Percentiles rank a stretch among this genome's conserved stretches.
Conservation (phyloP, 140 eudicot species). For the Bidens hawaiensis region DNA sequence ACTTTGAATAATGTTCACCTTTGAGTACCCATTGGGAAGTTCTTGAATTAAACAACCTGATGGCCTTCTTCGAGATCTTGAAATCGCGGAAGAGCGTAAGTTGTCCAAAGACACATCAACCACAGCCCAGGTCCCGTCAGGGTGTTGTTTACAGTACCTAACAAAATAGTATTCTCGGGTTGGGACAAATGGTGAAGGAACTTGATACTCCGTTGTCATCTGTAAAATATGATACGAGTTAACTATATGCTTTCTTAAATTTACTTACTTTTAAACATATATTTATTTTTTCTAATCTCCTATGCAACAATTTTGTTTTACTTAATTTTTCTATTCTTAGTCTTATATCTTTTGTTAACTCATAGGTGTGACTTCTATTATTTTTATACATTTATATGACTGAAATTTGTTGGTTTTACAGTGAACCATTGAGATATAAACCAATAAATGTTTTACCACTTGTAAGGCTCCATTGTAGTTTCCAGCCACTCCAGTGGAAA, state of each 20-base stretch:
- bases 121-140: constrained; percentile 80
- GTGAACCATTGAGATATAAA: not conserved
- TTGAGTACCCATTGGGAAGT: constrained; percentile 78
- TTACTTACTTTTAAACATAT: not conserved
- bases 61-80: constrained; percentile 75
- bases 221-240: constrained; percentile 11
- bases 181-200: constrained; percentile 84
- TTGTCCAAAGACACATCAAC: constrained; percentile 84
- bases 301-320: too few relatives aligned
- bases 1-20: constrained; percentile 36
- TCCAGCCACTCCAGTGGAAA: constrained; percentile 73
- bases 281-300: too few relatives aligned
- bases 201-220: constrained; percentile 92
- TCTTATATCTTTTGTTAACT: too few relatives aligned
- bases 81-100: constrained; percentile 46
- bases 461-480: constrained; percentile 78
- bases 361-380: not conserved
- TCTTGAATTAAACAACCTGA: constrained; percentile 92
- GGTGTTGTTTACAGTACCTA: constrained; percentile 76
- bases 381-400: not conserved
- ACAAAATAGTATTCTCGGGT: constrained; percentile 80
- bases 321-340: too few relatives aligned
- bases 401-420: not conserved
- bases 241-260: not conserved
- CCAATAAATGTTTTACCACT: constrained; percentile 43